These are phyloP conservation scores for Cutaneotrichosporon daszewskae DNA, from an alignment of 1,284 basidiomycete species.

Conservation along the genomic window DNA sequence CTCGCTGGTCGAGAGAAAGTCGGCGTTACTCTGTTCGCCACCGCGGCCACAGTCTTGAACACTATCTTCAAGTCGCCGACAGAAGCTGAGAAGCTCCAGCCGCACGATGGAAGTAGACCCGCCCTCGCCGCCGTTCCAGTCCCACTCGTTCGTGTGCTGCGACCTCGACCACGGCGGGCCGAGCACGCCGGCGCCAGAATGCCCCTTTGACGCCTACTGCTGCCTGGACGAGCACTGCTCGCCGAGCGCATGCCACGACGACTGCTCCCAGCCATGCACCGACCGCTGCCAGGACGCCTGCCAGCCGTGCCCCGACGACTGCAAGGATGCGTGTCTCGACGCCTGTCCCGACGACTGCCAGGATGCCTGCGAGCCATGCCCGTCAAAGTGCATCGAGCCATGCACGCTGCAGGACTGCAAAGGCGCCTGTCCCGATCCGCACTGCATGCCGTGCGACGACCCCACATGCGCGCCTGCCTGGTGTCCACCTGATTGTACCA, in stretches of 20 bases:
- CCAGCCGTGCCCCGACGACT: background rate
- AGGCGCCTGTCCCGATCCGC: slow-evolving; percentile 4
- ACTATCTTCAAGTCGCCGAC: too few relatives aligned
- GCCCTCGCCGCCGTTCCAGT: too few relatives aligned
- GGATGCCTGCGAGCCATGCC: background rate
- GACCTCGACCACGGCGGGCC: slow-evolving; percentile 29
- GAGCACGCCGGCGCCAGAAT: slow-evolving; percentile 2
- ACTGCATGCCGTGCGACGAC: slow-evolving; percentile 11
- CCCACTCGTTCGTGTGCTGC: slow-evolving; percentile 37
- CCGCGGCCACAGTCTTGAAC: too few relatives aligned
- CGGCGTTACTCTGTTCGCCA: too few relatives aligned
- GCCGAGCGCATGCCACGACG: slow-evolving; percentile 8
- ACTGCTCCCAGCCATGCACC: slow-evolving; percentile 16
- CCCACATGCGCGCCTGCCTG: slow-evolving; percentile 20
- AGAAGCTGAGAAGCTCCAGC: too few relatives aligned
- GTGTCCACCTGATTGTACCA: slow-evolving; percentile 16
- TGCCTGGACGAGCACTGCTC: slow-evolving; percentile 20
- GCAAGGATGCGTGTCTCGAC: slow-evolving; percentile 17
- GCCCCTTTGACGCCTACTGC: slow-evolving; percentile 24
- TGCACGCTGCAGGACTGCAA: slow-evolving; percentile 1
- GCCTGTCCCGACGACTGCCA: slow-evolving; percentile 1
- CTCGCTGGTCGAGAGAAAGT: too few relatives aligned
- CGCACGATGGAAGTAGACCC: too few relatives aligned
- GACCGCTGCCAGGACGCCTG: slow-evolving; percentile 1
- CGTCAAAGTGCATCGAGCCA: too few relatives aligned